Conservation (phyloP, 768 basidiomycete genomes). For the Tylopilus sp. region DNA sequence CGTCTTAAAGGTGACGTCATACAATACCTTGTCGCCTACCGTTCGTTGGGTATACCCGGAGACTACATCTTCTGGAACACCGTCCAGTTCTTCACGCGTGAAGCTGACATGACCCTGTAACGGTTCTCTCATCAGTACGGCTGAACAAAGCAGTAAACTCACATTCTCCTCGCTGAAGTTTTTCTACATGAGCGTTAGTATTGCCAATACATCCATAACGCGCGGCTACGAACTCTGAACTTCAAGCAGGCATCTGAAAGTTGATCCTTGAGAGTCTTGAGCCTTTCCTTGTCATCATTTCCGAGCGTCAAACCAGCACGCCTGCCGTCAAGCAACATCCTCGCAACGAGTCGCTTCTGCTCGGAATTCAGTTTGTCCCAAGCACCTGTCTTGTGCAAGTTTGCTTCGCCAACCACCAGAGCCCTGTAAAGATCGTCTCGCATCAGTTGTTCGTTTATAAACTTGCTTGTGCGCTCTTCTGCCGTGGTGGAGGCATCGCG, state of each 20-base stretch:
- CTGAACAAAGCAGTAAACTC: conserved; percentile 8
- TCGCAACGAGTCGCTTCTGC: conserved; percentile 73
- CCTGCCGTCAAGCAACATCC: conserved; percentile 73
- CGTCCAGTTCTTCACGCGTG: conserved; percentile 69
- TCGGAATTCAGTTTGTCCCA: conserved; percentile 65
- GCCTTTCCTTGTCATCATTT: conserved; percentile 47
- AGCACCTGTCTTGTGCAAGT: conserved; percentile 56
- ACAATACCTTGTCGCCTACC: conserved; percentile 52
- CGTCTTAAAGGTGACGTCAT: conserved; percentile 76
- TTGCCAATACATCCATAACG: background rate
- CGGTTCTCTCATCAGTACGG: background rate
- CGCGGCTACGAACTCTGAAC: conserved; percentile 56
- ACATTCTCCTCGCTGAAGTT: conserved; percentile 88
- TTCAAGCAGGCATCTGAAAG: conserved; percentile 69
- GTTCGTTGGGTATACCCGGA: conserved; percentile 68
- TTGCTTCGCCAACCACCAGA: conserved; percentile 64
- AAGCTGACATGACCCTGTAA: conserved; percentile 58
- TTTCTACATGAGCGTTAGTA: conserved; percentile 44
- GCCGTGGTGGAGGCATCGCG: conserved; percentile 76
- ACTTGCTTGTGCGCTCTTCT: conserved; percentile 64
- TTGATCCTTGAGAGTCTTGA: conserved; percentile 68
- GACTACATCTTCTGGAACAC: conserved; percentile 75
- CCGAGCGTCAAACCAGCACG: conserved; percentile 75
- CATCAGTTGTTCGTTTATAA: conserved; percentile 72
- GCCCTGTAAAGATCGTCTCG: conserved; percentile 75